phyloP scores from a whole-genome alignment of 306 rosid genomes.

The Nissolia schottii region DNA sequence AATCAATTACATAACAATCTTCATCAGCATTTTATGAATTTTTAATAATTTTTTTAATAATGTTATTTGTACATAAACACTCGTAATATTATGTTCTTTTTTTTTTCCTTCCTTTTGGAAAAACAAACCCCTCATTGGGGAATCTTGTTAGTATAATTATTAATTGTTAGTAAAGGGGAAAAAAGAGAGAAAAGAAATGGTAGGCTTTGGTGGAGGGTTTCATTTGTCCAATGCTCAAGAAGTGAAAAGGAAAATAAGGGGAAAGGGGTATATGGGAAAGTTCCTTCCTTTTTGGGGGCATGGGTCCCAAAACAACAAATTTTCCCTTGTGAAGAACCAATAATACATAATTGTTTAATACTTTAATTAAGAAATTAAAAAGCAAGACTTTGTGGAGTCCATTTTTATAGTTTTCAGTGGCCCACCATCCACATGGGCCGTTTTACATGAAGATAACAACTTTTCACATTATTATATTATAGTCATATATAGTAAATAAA shows the following conservation, averaged over 20 bases:
- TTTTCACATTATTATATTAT: constrained; percentile 19
- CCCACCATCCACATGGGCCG: constrained; percentile 85
- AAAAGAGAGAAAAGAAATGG: constrained; percentile 25
- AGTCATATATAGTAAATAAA: background rate
- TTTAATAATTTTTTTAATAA: no score
- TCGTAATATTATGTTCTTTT: no score
- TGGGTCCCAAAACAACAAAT: constrained; percentile 69
- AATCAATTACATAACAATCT: no score
- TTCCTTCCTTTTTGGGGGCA: constrained; percentile 52
- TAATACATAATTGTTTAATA: constrained; percentile 64
- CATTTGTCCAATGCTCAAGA: constrained; percentile 34
- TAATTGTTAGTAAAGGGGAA: background rate
- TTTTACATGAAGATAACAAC: constrained; percentile 45
- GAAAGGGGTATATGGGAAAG: constrained; percentile 57
- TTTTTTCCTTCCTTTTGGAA: background rate
- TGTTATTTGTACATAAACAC: no score
- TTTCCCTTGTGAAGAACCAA: constrained; percentile 73
- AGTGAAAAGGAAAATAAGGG: constrained; percentile 32
- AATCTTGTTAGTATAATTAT: constrained; percentile 17
- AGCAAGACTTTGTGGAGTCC: constrained; percentile 71
- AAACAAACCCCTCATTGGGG: constrained; percentile 21
- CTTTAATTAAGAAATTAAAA: constrained; percentile 58
- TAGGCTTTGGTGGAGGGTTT: constrained; percentile 39
- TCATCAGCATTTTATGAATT: no score
- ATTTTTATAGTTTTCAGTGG: constrained; percentile 56